Conservation (phyloP, 2,329 filamentous ascomycete species). For the Epichloe coenophiala region DNA sequence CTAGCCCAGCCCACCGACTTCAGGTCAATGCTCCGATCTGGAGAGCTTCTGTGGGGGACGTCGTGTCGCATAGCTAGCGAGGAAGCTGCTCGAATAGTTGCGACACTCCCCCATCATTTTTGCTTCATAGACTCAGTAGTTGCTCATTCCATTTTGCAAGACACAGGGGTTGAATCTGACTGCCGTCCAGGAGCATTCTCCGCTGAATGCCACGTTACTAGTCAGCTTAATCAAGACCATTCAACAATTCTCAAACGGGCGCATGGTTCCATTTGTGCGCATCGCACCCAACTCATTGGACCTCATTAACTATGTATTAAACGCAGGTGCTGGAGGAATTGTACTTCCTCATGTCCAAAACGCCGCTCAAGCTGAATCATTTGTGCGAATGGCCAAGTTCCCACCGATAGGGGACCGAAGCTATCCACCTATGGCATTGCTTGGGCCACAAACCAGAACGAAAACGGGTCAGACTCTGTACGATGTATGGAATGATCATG, state of each 20-base stretch:
- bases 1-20: constrained; percentile 2
- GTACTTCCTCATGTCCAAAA: background rate
- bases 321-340: background rate
- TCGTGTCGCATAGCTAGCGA: background rate
- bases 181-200: background rate
- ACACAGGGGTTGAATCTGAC: background rate
- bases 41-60: background rate
- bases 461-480: background rate
- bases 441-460: background rate
- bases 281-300: background rate
- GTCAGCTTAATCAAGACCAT: constrained; percentile 1
- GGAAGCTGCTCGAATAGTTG: background rate
- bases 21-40: background rate
- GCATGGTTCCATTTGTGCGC: constrained; percentile 1
- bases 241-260: background rate
- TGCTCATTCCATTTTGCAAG: too few relatives aligned
- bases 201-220: background rate
- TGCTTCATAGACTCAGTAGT: background rate
- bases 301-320: background rate
- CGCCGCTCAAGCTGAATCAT: background rate
- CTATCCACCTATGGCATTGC: background rate
- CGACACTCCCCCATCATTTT: background rate
- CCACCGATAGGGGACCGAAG: background rate
- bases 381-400: background rate
- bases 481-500: background rate